A percentile compares a stretch with the other conserved stretches of the same genome.
phyloP scores from a whole-genome alignment of 2,329 filamentous ascomycete species.

The Calycina herbarum region DNA sequence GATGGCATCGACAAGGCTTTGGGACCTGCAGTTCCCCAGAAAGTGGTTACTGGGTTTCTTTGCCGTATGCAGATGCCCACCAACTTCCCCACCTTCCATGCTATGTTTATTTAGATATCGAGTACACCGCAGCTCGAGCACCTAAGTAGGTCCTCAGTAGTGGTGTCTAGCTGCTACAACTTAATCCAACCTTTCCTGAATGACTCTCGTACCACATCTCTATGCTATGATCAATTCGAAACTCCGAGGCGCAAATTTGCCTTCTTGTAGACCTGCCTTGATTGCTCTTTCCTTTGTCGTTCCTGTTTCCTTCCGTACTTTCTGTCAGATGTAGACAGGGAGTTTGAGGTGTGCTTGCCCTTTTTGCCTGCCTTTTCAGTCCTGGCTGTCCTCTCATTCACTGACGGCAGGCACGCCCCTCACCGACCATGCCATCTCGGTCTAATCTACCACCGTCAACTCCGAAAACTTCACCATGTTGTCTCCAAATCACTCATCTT shows the following conservation, averaged over 20 bases:
- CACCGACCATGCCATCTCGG: background rate
- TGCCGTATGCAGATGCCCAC: constrained; percentile 1
- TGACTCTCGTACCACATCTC: background rate
- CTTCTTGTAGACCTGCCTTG: too few relatives aligned
- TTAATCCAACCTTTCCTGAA: background rate
- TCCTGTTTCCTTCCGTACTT: background rate
- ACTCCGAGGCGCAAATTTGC: background rate
- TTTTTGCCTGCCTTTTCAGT: background rate
- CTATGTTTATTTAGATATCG: background rate
- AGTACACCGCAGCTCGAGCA: background rate
- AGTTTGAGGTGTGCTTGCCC: background rate
- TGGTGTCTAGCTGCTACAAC: background rate
- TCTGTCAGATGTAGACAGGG: background rate
- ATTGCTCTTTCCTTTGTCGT: background rate
- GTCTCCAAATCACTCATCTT: background rate
- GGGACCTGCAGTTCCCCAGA: constrained; percentile 5
- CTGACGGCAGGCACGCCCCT: background rate
- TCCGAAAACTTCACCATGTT: background rate
- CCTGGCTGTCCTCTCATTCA: background rate
- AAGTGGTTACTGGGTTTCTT: background rate
- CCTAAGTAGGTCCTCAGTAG: background rate
- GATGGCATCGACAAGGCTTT: background rate
- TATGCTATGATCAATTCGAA: background rate
- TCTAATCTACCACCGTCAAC: background rate
- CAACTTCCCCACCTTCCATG: background rate